Evolutionary conservation across 2,329 filamentous ascomycete genomes (phyloP), one percentile per base, ranked within the genome.

Genomic region (Aspergillus sp.): DNA sequence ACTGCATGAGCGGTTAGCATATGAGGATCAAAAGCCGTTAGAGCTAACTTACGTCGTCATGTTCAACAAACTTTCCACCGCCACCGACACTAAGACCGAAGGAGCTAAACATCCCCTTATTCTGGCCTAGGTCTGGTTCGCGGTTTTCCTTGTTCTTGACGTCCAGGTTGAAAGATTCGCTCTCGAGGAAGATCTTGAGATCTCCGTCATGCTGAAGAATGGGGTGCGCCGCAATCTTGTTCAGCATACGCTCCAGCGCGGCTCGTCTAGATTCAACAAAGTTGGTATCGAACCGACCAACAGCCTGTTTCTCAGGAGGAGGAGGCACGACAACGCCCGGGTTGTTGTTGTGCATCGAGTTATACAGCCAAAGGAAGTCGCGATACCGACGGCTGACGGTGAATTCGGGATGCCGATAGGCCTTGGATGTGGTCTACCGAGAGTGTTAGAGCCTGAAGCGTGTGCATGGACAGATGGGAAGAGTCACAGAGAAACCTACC

Each of bases 361-460:
- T 97, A 73, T 99, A 99, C 23, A 99, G 85, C 94, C 94, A 99
- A 49, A 99, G 78, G 71, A 99, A 99, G 74, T 99, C 94, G 54
- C 92, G 87, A 73, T 97, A 99, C 67, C 94, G 85, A 63, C 94
- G 84, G 66, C 91, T 96, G 62, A 99, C 94, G 52, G 91, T 87
- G 66, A 99, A 97, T 67, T 96, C 92, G 48, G 89, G 81, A 65
- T 93, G 88, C 68, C 89, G 89, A 74, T 97, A 99, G 47, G 91
- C 94, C 77, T 97, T 97, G 34, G 93, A 97, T 1, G 91, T 89
- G 11, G 94, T 99, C 89, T 95, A 60, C 20, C 5, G 29, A 49
- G 62, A 49, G 59, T 44, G 21, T 59, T 40, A 59, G 54, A 31
- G 23, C 4, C 17, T 16, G 16, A n/a, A 29, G 36, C n/a, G 55